These are phyloP conservation scores for Peronospora farinosa DNA, from an alignment of 352 stramenopile genomes.

Conservation along the genomic window DNA sequence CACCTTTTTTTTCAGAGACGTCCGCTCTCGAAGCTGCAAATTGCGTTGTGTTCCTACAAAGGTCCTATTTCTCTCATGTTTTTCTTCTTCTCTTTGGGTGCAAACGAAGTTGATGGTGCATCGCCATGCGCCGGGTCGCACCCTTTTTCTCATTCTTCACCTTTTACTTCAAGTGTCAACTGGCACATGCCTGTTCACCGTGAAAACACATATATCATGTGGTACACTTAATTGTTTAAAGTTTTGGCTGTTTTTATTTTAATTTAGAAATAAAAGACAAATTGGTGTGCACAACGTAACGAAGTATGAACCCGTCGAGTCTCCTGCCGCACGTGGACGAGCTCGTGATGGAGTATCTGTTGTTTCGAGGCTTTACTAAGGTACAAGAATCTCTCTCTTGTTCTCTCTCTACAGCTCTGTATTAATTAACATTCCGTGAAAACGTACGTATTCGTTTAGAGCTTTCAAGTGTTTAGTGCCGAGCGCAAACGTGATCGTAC, in stretches of 20 bases:
- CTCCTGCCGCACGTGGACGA: conserved; percentile 76
- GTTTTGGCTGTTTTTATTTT: too few relatives aligned
- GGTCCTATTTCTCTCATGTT: background rate
- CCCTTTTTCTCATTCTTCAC: conserved; percentile 10
- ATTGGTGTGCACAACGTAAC: conserved; percentile 16
- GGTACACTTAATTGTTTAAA: background rate
- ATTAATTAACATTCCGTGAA: conserved; percentile 5
- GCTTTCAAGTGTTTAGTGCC: conserved; percentile 66
- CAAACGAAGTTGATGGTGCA: background rate
- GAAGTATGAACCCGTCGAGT: conserved; percentile 31
- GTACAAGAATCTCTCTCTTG: conserved; percentile 5
- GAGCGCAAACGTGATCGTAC: conserved; percentile 70
- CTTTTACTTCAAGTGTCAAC: conserved; percentile 29
- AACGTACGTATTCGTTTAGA: conserved; percentile 23
- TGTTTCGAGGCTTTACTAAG: conserved; percentile 83
- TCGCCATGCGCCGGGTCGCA: conserved; percentile 23
- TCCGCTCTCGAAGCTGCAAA: conserved; percentile 13
- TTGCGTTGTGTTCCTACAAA: conserved; percentile 20
- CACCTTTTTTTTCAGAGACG: background rate
- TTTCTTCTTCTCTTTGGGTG: background rate
- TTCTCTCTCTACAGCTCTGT: background rate
- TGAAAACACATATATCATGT: background rate
- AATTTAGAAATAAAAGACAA: too few relatives aligned
- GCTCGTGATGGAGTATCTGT: conserved; percentile 81
- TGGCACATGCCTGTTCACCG: background rate